Conservation (phyloP, 352 stramenopile species). For the Discostella stelligera region DNA sequence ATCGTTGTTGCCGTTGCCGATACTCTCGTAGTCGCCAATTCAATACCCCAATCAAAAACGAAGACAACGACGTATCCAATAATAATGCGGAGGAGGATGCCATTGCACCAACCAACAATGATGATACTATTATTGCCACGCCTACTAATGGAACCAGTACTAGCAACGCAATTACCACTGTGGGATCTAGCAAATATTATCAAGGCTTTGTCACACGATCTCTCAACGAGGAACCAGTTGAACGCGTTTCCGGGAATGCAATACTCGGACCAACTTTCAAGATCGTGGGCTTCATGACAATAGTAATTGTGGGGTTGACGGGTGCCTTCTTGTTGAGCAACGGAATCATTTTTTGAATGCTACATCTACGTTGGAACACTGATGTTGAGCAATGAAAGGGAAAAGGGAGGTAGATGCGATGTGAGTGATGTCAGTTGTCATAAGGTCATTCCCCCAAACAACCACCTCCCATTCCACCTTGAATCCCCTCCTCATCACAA, state of each 20-base stretch:
- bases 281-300: conserved; percentile 37
- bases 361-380: not conserved
- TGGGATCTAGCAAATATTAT: conserved; percentile 47
- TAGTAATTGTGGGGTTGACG: conserved; percentile 31
- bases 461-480: too few species aligned
- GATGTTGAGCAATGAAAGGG: not conserved
- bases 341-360: not conserved
- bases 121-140: not conserved
- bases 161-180: not conserved
- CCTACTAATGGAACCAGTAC: too few species aligned
- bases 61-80: not conserved
- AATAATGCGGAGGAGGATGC: not conserved
- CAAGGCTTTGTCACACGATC: conserved; percentile 40
- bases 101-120: not conserved
- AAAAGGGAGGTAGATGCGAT: not conserved
- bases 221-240: conserved; percentile 36
- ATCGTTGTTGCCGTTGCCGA: too few species aligned
- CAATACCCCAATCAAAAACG: not conserved
- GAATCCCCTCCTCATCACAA: too few species aligned
- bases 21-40: too few species aligned
- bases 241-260: conserved; percentile 46
- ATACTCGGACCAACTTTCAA: conserved; percentile 49
- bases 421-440: too few species aligned
- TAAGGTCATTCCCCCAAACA: too few species aligned
- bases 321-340: conserved; percentile 18